Conservation (phyloP, 768 basidiomycete species). For the Tricholoma furcatifolium region DNA sequence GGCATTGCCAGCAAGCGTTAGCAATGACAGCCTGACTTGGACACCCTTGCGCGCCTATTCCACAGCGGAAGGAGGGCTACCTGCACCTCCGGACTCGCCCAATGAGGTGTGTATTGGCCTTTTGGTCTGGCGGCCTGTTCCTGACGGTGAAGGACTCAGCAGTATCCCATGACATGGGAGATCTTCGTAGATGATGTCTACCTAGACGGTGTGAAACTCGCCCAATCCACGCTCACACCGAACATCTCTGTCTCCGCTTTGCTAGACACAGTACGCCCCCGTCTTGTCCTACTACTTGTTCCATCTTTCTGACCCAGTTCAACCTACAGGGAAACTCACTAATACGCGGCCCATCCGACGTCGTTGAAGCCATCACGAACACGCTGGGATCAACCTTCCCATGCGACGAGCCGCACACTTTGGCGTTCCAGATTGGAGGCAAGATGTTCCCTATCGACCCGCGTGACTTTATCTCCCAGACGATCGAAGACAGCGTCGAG, state of each 20-base stretch:
- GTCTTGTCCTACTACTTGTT: neutral
- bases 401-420: conserved; percentile 59
- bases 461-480: conserved; percentile 60
- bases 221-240: conserved; percentile 49
- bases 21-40: conserved; percentile 58
- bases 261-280: conserved; percentile 61
- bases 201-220: conserved; percentile 63
- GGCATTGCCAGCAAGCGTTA: conserved; percentile 52
- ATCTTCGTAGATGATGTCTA: conserved; percentile 68
- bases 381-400: conserved; percentile 46
- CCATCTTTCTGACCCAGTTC: neutral
- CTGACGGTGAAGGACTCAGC: conserved; percentile 29
- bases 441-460: conserved; percentile 72
- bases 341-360: conserved; percentile 70
- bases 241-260: conserved; percentile 59
- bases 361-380: conserved; percentile 46
- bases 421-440: conserved; percentile 70
- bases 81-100: conserved; percentile 53
- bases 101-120: conserved; percentile 45
- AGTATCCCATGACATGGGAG: conserved; percentile 72
- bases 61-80: conserved; percentile 48
- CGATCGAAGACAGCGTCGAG: conserved; percentile 32
- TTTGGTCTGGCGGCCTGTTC: neutral
- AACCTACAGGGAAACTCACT: conserved; percentile 66
- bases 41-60: conserved; percentile 59